Percentiles rank a stretch among this genome's conserved stretches.
These are phyloP conservation scores for Dentipellis fragilis DNA, from an alignment of 768 basidiomycete species.

Conservation along the genomic window DNA sequence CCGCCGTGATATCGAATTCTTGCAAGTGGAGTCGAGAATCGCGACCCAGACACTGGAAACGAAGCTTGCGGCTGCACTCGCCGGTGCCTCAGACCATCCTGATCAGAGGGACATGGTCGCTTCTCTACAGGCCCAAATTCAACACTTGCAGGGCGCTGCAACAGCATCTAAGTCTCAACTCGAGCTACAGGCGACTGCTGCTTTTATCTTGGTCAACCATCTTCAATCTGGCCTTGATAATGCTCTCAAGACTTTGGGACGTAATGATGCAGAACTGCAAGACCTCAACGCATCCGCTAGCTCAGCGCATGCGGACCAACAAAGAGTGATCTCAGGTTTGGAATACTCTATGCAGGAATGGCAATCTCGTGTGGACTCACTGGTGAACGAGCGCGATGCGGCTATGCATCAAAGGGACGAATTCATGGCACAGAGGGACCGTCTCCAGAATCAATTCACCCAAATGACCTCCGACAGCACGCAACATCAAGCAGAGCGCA, in stretches of 20 bases:
- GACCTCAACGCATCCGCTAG: constrained; percentile 2
- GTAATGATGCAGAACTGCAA: background rate
- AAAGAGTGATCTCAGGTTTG: constrained; percentile 1
- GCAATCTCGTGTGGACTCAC: background rate
- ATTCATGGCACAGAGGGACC: constrained; percentile 4
- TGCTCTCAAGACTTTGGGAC: background rate
- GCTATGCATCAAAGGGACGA: constrained; percentile 2
- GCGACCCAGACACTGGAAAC: constrained; percentile 48
- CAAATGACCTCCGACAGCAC: constrained; percentile 1
- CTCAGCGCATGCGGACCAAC: background rate
- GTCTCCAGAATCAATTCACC: constrained; percentile 6
- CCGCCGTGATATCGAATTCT: constrained; percentile 54
- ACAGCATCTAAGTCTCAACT: background rate
- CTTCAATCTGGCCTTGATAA: constrained; percentile 12
- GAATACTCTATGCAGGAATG: constrained; percentile 3
- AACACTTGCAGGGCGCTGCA: constrained; percentile 10
- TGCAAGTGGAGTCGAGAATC: constrained; percentile 58
- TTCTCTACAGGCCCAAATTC: constrained; percentile 7
- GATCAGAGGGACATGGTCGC: constrained; percentile 2
- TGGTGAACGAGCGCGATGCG: background rate
- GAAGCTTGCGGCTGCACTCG: constrained; percentile 28
- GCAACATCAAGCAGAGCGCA: constrained; percentile 2
- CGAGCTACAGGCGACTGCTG: constrained; percentile 6
- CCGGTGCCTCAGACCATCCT: constrained; percentile 5
- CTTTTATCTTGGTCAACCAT: constrained; percentile 12